These are phyloP conservation scores for Sugiyamaella sp. DNA, from an alignment of 1,139 yeast species.

Conservation along the genomic window DNA sequence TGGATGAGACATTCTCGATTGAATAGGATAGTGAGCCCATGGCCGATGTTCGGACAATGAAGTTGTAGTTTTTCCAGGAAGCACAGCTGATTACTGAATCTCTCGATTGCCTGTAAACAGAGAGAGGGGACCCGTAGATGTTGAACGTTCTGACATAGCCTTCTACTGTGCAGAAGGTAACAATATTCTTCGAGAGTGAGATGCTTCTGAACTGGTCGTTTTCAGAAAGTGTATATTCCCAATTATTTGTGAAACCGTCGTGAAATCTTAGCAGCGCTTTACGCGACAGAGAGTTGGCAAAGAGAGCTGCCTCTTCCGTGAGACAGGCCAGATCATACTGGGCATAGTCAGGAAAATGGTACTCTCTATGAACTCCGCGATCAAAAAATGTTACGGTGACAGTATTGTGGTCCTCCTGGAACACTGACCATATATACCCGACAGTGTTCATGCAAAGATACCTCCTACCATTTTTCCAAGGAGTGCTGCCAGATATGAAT, in stretches of 20 bases:
- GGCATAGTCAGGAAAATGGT: constrained; percentile 78
- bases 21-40: constrained; percentile 40
- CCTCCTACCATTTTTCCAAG: constrained; percentile 71
- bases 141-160: constrained; percentile 62
- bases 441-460: constrained; percentile 78
- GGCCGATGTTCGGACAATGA: constrained; percentile 45
- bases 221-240: constrained; percentile 47
- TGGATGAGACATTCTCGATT: constrained; percentile 43
- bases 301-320: constrained; percentile 63
- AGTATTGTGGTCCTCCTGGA: constrained; percentile 62
- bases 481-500: constrained; percentile 82
- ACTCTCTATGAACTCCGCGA: constrained; percentile 73
- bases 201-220: constrained; percentile 55
- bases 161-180: constrained; percentile 56
- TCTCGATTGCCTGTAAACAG: constrained; percentile 51
- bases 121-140: constrained; percentile 57
- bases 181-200: constrained; percentile 53
- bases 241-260: constrained; percentile 40
- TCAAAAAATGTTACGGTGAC: constrained; percentile 89
- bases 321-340: constrained; percentile 77
- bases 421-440: constrained; percentile 84
- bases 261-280: constrained; percentile 41
- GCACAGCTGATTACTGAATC: constrained; percentile 59
- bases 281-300: constrained; percentile 49
- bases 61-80: constrained; percentile 50